These are phyloP conservation scores for Parascedosporium putredinis DNA, from an alignment of 2,329 filamentous ascomycete species.

Conservation along the genomic window DNA sequence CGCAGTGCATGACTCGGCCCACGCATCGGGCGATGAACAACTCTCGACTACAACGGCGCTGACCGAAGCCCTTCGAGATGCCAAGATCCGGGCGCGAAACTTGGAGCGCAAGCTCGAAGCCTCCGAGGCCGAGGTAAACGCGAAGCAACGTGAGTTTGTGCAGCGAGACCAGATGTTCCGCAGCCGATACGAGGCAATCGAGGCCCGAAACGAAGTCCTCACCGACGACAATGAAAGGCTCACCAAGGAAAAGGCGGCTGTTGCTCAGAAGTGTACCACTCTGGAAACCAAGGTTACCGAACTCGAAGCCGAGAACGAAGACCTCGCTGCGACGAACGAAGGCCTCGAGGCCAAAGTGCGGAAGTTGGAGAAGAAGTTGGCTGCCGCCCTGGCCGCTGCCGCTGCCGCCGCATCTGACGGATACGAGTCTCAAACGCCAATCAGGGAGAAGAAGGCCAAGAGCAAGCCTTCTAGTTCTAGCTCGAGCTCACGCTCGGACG, in stretches of 20 bases:
- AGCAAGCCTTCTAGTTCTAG: neutral
- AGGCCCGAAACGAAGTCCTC: slow-evolving; percentile 17
- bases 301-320: slow-evolving; percentile 18
- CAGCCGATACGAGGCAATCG: slow-evolving; percentile 7
- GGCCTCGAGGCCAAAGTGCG: neutral
- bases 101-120: slow-evolving; percentile 5
- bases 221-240: slow-evolving; percentile 23
- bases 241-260: neutral
- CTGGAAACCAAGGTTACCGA: neutral
- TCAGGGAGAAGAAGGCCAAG: neutral
- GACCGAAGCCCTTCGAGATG: slow-evolving; percentile 6
- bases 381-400: neutral
- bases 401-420: slow-evolving; percentile 1
- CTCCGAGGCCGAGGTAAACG: neutral
- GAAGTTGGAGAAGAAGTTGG: slow-evolving; percentile 4
- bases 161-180: slow-evolving; percentile 6
- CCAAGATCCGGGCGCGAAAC: neutral
- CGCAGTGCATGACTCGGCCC: slow-evolving; percentile 12
- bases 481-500: neutral
- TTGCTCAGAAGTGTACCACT: neutral
- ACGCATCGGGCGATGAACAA: slow-evolving; percentile 1
- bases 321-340: neutral
- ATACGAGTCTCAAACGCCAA: neutral
- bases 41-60: slow-evolving; percentile 3
- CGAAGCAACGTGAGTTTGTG: slow-evolving; percentile 3